phyloP scores from a whole-genome alignment of 169 alveolate species.

The Cystoisospora suis region DNA sequence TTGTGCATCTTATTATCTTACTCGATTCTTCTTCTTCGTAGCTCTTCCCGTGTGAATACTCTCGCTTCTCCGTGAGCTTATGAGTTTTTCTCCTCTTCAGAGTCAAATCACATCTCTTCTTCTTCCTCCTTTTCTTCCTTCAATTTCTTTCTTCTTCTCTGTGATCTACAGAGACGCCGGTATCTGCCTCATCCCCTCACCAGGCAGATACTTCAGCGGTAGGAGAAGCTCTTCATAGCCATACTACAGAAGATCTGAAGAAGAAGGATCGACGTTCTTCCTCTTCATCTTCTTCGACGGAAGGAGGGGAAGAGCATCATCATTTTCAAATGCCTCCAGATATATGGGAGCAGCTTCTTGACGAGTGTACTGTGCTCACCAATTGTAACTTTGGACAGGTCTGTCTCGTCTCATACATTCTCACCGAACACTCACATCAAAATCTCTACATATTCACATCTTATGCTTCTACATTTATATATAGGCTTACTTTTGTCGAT shows the following conservation, averaged over 20 bases:
- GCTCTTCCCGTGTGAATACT: too few relatives aligned
- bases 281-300: too few relatives aligned
- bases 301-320: too few relatives aligned
- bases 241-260: background rate
- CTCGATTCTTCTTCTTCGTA: background rate
- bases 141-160: too few relatives aligned
- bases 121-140: too few relatives aligned
- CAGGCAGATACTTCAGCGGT: background rate
- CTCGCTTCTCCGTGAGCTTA: too few relatives aligned
- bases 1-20: background rate
- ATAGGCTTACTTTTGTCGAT: background rate
- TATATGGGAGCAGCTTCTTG: constrained; percentile 66
- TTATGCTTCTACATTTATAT: background rate
- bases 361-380: constrained; percentile 67
- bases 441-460: background rate
- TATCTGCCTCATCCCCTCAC: too few relatives aligned
- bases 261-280: too few relatives aligned
- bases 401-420: background rate
- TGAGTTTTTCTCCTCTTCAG: too few relatives aligned
- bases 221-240: background rate
- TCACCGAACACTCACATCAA: background rate
- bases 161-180: too few relatives aligned
- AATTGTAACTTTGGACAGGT: constrained; percentile 68
- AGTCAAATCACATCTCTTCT: too few relatives aligned
- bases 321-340: constrained; percentile 69